phyloP scores from a whole-genome alignment of 352 stramenopile genomes.

The Phytophthora ramorum region DNA sequence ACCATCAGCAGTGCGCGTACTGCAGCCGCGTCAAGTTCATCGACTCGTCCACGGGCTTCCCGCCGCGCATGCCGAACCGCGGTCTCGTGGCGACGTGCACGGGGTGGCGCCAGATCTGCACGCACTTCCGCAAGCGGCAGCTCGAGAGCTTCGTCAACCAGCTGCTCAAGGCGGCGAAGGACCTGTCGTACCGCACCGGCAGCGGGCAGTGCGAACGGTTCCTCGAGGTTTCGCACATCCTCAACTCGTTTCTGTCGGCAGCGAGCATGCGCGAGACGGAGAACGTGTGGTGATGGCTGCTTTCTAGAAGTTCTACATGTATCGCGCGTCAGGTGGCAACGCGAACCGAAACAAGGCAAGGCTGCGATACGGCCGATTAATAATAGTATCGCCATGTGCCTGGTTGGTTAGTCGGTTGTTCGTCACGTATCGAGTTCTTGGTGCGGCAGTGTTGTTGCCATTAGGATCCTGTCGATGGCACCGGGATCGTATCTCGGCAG shows the following conservation, averaged over 20 bases:
- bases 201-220: conserved; percentile 55
- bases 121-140: conserved; percentile 40
- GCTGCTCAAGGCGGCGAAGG: conserved; percentile 48
- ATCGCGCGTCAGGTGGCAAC: not conserved
- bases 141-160: conserved; percentile 50
- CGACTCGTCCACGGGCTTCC: conserved; percentile 48
- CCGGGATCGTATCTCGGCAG: no score
- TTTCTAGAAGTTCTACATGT: not conserved
- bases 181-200: conserved; percentile 50
- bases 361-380: conserved; percentile 1
- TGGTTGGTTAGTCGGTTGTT: not conserved
- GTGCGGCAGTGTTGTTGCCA: no score
- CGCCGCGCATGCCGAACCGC: conserved; percentile 46
- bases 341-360: no score
- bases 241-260: conserved; percentile 65
- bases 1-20: conserved; percentile 61
- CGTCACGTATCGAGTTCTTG: not conserved
- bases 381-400: not conserved
- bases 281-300: conserved; percentile 28
- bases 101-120: conserved; percentile 27
- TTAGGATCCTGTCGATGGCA: no score
- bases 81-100: conserved; percentile 28
- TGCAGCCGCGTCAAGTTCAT: conserved; percentile 59
- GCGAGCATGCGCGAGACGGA: conserved; percentile 25
- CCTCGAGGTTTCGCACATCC: conserved; percentile 49